Evolutionary conservation across 108 stramenopile genomes (phyloP), one percentile per base, ranked within the genome.

Genomic region (Cyclotella baltica): DNA sequence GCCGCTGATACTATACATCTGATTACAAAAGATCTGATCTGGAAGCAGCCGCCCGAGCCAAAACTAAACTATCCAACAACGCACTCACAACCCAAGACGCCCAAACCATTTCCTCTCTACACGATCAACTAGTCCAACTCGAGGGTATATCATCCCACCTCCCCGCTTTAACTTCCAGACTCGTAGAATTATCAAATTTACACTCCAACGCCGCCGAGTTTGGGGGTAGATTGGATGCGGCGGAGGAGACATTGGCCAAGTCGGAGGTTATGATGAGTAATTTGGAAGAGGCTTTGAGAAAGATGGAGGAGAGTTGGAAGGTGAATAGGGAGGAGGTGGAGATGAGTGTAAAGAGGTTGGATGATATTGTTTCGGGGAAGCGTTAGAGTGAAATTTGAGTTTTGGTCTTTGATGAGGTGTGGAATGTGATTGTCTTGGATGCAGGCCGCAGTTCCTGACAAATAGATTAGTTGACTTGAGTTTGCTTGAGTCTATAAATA

Each of bases 181-280:
- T 95, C 61, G 70, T 85, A 28, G 89, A 90, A 68, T 69, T 93
- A 29, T 73, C 91, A 3, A 56, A 35, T 59, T 72, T 92, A 59
- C 94, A 95, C 70, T 72, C 76, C 16, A 84, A 87, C 53, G 83
- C 92, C 0, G 75, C 87, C 10, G 88, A 83, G 55, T 93, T 89
- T 77, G 70, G 72, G 15, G 47, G 67, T 22, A 70, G 92, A 11
- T 65, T 95, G 63, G 55, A 68, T 38, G 72, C 72, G 13, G 76
- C 81, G 25, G 92, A 95, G 73, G 56, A 61, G 20, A 80, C 78
- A 22, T 68, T 88, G 19, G 68, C 38, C 59, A 71, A 84, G 53
- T 72, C 89, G 22, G 76, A 84, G 67, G 48, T 40, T 30, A 53
- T 78, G 40, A 52, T 95, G 47, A 18, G 35, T 28, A 72, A 71